Evolutionary conservation across 495 filamentous ascomycete species (phyloP).

Genomic region (Neurospora sp.): DNA sequence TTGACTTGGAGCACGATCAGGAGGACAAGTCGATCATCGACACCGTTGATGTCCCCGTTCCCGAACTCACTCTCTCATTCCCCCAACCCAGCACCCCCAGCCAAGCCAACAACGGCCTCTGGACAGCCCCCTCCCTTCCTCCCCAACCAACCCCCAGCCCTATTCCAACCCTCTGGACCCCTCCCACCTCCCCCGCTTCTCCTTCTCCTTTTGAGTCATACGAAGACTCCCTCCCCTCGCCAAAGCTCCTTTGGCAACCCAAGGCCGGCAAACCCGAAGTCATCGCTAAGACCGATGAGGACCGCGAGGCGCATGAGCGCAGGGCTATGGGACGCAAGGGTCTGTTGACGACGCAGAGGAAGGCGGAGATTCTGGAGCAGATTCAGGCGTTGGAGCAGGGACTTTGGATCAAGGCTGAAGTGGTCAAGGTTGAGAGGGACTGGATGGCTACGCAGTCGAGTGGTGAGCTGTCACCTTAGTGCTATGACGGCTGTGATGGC

Average conservation of each 20-base stretch:
- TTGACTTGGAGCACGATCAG: neutral
- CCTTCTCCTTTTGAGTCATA: neutral
- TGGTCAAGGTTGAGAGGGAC: neutral
- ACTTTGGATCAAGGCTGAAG: conserved; percentile 5
- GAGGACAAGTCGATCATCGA: neutral
- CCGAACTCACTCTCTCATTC: conserved; percentile 1
- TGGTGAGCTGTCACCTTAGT: neutral
- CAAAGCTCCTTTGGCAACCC: neutral
- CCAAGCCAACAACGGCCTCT: conserved; percentile 4
- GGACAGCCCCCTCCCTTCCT: neutral
- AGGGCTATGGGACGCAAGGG: conserved; percentile 9
- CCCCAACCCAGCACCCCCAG: neutral
- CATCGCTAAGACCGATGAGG: conserved; percentile 8
- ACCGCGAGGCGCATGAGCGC: conserved; percentile 7
- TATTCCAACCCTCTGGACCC: neutral
- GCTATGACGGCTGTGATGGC: neutral
- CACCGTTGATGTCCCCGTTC: neutral
- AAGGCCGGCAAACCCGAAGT: neutral
- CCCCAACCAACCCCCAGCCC: no score
- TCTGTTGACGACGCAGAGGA: conserved; percentile 3
- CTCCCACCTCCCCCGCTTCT: neutral
- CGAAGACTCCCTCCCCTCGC: neutral
- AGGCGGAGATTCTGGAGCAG: conserved; percentile 15
- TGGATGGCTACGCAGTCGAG: neutral
- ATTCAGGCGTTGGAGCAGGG: conserved; percentile 11